Base-by-base conservation (phyloP, 2,329 filamentous ascomycete species). In the Lithohypha guttulata region DNA sequence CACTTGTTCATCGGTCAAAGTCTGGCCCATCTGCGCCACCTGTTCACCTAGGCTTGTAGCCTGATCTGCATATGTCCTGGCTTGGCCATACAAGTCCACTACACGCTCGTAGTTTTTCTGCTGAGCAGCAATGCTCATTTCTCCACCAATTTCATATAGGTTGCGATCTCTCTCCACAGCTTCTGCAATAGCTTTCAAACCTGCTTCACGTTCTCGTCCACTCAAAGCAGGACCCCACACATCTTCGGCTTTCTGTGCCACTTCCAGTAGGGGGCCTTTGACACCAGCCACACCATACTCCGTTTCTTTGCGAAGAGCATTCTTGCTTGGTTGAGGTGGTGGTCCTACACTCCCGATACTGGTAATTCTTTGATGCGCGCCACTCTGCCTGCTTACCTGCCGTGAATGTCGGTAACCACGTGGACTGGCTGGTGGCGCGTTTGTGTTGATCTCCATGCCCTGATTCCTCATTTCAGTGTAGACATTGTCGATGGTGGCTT, bases 401-500 rank as follows among this genome's bases (percentile, higher is more conserved):
- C 81, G 71, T 14, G 75, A 79, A 54, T 84, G 79, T 29, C 43
- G 33, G 22, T 43, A 44, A 11, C 43, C 45, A 14, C 63, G 57
- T n/a, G 63, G 58, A 13, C 61, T 58, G 3, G 39, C 36, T 26
- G 39, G 62, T 40, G 47, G 42, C 21, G 57, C 44, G n/a, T 19
- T 11, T 2, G 35, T 13, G 13, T 35, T 61, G 54, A 32, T 61
- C 54, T 71, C 62, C 28, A 63, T 61, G 68, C 87, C 70, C 75
- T 94, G 72, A 22, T 72, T 71, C 19, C 73, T 68, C 91, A 98
- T 98, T 60, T 98, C 91, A 46, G 80, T 93, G 63, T 98, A 98
- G 37, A 98, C 91, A 62, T 93, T 93, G 64, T 98, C 91, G 54
- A 98, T 96, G 6, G 89, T 96, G 13, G 89, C 84, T 61, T 98